phyloP scores from a whole-genome alignment of 2,329 filamentous ascomycete species.

The Chaetomiaceae sp. region DNA sequence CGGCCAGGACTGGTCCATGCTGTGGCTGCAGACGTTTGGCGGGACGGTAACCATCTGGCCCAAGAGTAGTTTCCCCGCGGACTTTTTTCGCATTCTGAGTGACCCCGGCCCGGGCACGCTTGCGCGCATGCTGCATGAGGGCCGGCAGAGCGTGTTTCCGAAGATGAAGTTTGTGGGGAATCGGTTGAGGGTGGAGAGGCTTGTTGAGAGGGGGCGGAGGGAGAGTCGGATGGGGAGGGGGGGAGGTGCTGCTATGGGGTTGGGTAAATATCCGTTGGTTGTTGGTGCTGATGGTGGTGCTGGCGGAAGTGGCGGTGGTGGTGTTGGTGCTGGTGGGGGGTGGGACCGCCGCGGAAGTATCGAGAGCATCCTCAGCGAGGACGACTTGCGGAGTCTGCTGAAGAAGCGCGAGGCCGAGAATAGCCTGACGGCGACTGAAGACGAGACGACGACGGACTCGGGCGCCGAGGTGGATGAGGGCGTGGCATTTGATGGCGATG shows the following conservation, averaged over 20 bases:
- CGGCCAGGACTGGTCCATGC: constrained; percentile 93
- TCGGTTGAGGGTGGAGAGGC: constrained; percentile 73
- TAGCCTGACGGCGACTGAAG: constrained; percentile 29
- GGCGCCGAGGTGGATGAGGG: constrained; percentile 19
- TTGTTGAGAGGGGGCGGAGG: constrained; percentile 54
- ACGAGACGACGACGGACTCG: constrained; percentile 29
- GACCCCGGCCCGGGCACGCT: constrained; percentile 74
- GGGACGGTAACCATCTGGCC: constrained; percentile 98
- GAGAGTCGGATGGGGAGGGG: constrained; percentile 45
- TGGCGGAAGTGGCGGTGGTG: not conserved
- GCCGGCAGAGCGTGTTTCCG: constrained; percentile 83
- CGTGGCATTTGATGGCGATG: constrained; percentile 3
- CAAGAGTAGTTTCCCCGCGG: constrained; percentile 66
- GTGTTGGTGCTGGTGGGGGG: not conserved
- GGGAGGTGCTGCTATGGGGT: too few relatives aligned
- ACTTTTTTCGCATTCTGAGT: constrained; percentile 80
- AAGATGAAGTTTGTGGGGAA: constrained; percentile 91
- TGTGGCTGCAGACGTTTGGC: constrained; percentile 93
- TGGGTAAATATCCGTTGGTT: too few relatives aligned
- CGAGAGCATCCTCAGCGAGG: constrained; percentile 57
- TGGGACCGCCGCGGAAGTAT: constrained; percentile 43
- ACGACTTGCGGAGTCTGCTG: constrained; percentile 51
- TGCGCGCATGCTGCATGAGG: constrained; percentile 83
- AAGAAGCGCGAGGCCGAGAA: not conserved
- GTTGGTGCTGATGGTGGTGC: too few relatives aligned